Evolutionary conservation across 495 filamentous ascomycete species (phyloP).

Genomic region (Trichocladium antarcticum): DNA sequence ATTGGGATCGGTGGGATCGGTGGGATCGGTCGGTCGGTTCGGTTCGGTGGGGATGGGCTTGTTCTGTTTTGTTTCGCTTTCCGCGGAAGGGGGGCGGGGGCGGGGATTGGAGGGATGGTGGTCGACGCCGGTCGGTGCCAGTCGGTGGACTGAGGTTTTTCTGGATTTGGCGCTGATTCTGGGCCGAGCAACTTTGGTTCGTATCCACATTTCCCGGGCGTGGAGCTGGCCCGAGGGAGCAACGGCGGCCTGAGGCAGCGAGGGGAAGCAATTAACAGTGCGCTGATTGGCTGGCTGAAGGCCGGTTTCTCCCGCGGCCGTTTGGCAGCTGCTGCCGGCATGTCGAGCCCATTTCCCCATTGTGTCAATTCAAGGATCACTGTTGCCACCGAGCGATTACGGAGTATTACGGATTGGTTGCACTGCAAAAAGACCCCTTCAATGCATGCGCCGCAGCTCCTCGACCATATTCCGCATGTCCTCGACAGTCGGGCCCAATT

Average conservation of each 20-base stretch:
- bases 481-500: constrained; percentile 54
- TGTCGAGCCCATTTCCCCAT: constrained; percentile 1
- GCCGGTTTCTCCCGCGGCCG: constrained; percentile 21
- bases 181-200: constrained; percentile 21
- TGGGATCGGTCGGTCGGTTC: neutral
- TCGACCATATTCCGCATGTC: constrained; percentile 63
- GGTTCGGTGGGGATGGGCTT: too few species aligned
- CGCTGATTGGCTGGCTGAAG: constrained; percentile 19
- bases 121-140: constrained; percentile 1
- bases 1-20: constrained; percentile 20
- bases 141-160: constrained; percentile 40
- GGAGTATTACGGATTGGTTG: too few species aligned
- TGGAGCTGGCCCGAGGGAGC: constrained; percentile 8
- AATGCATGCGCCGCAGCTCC: constrained; percentile 62
- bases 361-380: constrained; percentile 5
- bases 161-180: constrained; percentile 25
- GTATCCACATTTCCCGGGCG: constrained; percentile 23
- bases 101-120: neutral
- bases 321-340: neutral
- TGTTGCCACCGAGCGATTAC: neutral
- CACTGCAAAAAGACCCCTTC: neutral
- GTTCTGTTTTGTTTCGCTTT: too few species aligned
- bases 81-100: neutral
- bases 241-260: constrained; percentile 24
- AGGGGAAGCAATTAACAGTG: constrained; percentile 5